These are phyloP conservation scores for Fusarium staphyleae DNA, from an alignment of 2,329 filamentous ascomycete species.

Conservation along the genomic window DNA sequence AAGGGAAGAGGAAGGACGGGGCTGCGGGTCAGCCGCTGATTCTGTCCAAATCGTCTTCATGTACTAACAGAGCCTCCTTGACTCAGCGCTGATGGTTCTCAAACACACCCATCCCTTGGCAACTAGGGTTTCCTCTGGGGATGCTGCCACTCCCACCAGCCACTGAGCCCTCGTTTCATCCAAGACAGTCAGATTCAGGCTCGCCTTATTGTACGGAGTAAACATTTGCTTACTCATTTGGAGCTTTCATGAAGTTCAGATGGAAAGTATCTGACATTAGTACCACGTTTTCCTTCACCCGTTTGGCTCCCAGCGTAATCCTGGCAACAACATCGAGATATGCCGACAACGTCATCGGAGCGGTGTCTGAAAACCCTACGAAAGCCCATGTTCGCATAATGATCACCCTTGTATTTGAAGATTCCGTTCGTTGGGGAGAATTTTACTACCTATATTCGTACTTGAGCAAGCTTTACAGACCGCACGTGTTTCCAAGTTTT, in stretches of 20 bases:
- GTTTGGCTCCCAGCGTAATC: not conserved
- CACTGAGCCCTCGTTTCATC: no score
- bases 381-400: not conserved
- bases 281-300: no score
- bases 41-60: constrained; percentile 9
- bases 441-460: no score
- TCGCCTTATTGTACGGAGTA: no score
- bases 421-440: not conserved
- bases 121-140: no score
- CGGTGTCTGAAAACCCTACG: constrained; percentile 5
- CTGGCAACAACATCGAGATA: constrained; percentile 8
- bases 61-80: no score
- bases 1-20: not conserved
- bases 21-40: constrained; percentile 28
- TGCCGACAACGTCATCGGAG: constrained; percentile 5
- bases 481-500: not conserved
- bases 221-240: no score
- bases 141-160: not conserved
- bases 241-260: no score
- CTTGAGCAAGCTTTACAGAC: not conserved
- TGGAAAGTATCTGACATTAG: no score
- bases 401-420: not conserved
- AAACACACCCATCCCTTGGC: constrained; percentile 10
- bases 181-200: no score
- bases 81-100: not conserved